phyloP scores from a whole-genome alignment of 495 filamentous ascomycete species.

The Rhypophila decipiens region DNA sequence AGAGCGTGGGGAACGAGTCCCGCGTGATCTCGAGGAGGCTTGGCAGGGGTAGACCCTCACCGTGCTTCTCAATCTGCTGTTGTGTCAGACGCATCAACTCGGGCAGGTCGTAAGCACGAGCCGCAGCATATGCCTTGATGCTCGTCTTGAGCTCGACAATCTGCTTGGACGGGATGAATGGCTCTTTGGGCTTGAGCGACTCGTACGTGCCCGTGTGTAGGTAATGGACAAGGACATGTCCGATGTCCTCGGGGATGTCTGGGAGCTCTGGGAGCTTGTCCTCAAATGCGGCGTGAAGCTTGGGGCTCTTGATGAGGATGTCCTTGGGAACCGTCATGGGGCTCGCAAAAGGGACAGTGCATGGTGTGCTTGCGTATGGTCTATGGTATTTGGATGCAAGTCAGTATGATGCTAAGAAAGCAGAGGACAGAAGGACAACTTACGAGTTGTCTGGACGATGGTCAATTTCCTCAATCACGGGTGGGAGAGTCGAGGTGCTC shows the following conservation, averaged over 20 bases:
- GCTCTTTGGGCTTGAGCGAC: slow-evolving; percentile 22
- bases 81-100: slow-evolving; percentile 27
- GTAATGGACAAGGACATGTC: slow-evolving; percentile 30
- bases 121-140: slow-evolving; percentile 24
- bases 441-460: slow-evolving; percentile 26
- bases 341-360: slow-evolving; percentile 25
- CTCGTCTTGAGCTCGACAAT: slow-evolving; percentile 25
- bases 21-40: slow-evolving; percentile 24
- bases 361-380: slow-evolving; percentile 24
- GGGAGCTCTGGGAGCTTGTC: slow-evolving; percentile 21
- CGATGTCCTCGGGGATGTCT: slow-evolving; percentile 22
- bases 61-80: slow-evolving; percentile 21
- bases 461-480: slow-evolving; percentile 15
- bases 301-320: slow-evolving; percentile 24
- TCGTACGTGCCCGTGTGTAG: slow-evolving; percentile 28
- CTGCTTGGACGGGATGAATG: slow-evolving; percentile 17
- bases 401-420: slow-evolving; percentile 2
- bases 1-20: slow-evolving; percentile 23
- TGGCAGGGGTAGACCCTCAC: slow-evolving; percentile 21
- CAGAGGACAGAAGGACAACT: slow-evolving; percentile 4
- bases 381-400: slow-evolving; percentile 5
- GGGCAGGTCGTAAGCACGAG: slow-evolving; percentile 24
- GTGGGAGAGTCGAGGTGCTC: slow-evolving; percentile 1
- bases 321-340: slow-evolving; percentile 24
- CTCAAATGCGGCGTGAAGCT: slow-evolving; percentile 26